phyloP scores from a whole-genome alignment of 805 yeast species.

The Metschnikowia santaceciliae region DNA sequence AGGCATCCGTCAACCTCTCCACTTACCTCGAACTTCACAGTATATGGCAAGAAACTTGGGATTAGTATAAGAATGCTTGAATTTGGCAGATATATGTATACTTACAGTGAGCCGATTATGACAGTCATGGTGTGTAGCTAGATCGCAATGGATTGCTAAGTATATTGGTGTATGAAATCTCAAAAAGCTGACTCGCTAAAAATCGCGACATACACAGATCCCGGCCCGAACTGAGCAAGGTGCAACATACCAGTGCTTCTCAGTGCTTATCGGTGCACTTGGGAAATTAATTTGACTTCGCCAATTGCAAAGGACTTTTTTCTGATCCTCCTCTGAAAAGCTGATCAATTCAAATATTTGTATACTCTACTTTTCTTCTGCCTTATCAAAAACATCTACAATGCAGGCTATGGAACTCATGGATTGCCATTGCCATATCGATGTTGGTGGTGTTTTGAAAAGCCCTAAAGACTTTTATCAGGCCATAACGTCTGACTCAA shows the following conservation, averaged over 20 bases:
- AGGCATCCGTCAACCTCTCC: constrained; percentile 8
- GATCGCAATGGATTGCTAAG: background rate
- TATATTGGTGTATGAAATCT: background rate
- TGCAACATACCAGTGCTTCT: background rate
- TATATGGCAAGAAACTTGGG: constrained; percentile 61
- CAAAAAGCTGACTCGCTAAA: constrained; percentile 1
- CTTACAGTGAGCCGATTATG: constrained; percentile 66
- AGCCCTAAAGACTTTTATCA: constrained; percentile 7
- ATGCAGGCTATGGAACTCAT: constrained; percentile 6
- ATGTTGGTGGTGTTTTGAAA: constrained; percentile 11
- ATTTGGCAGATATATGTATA: constrained; percentile 11
- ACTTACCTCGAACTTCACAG: constrained; percentile 60
- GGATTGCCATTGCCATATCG: constrained; percentile 36
- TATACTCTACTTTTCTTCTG: background rate
- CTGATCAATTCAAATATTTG: background rate
- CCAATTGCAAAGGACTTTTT: background rate
- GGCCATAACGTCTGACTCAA: constrained; percentile 4
- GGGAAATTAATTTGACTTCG: background rate
- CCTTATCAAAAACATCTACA: background rate
- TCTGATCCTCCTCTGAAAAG: background rate
- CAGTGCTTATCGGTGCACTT: background rate
- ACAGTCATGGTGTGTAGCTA: constrained; percentile 48
- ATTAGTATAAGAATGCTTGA: constrained; percentile 16
- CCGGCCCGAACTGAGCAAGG: background rate
- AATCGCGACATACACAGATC: constrained; percentile 1